Conservation (phyloP, 208 protist species). For the Trypanosomatidae sp. region DNA sequence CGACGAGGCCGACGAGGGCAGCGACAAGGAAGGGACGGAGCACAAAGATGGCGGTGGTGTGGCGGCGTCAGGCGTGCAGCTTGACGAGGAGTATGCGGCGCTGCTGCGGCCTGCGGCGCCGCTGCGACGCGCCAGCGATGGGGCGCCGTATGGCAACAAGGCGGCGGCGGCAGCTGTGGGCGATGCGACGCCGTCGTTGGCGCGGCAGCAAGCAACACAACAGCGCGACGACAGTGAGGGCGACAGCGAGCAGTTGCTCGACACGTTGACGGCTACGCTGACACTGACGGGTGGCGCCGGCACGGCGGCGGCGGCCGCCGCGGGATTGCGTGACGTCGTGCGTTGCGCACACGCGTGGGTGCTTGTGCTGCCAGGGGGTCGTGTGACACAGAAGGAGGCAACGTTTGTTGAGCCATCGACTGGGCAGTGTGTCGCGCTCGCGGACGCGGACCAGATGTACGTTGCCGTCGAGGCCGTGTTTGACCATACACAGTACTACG, state of each 20-base stretch:
- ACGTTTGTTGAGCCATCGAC: conserved; percentile 84
- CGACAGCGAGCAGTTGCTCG: not conserved
- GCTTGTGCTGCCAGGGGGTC: conserved; percentile 56
- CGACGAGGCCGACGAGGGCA: too few species aligned
- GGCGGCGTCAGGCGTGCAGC: too few species aligned
- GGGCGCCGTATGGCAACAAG: too few species aligned
- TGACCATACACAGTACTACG: conserved; percentile 80
- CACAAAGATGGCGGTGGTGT: not conserved
- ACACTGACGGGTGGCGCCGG: too few species aligned
- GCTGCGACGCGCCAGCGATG: too few species aligned
- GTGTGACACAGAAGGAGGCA: conserved; percentile 28
- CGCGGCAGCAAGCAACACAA: not conserved
- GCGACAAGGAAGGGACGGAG: not conserved
- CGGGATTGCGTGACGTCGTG: too few species aligned
- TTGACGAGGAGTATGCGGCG: too few species aligned
- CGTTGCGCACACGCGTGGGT: conserved; percentile 89
- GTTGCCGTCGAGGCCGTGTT: conserved; percentile 80
- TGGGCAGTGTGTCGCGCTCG: conserved; percentile 32
- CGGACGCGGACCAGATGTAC: conserved; percentile 38
- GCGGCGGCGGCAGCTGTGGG: too few species aligned
- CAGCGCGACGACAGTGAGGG: conserved; percentile 27
- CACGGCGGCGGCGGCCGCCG: too few species aligned
- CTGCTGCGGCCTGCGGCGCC: too few species aligned
- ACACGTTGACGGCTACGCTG: too few species aligned
- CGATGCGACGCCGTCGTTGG: too few species aligned